Percentiles rank a stretch among this genome's conserved stretches.
Evolutionary conservation across 116 monocot species (phyloP).

Genomic region (Zostera marina): DNA sequence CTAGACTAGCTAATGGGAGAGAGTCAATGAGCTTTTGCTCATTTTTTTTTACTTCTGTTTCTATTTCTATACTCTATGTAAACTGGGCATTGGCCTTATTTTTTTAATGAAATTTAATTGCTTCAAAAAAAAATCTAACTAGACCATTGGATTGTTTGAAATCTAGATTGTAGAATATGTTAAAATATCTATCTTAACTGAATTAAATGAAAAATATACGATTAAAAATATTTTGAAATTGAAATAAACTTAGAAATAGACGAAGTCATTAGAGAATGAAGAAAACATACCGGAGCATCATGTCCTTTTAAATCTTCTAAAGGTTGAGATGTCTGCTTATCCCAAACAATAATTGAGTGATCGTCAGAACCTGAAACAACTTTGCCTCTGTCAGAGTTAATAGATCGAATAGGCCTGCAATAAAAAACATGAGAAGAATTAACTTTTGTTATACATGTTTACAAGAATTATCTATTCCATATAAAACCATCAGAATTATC

Average conservation of each 20-base stretch:
- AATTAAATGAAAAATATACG: neutral
- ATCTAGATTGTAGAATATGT: too few relatives aligned
- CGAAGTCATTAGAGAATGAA: neutral
- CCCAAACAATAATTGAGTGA: slow-evolving; percentile 94
- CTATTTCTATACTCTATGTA: too few relatives aligned
- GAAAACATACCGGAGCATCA: slow-evolving; percentile 48
- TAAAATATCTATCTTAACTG: too few relatives aligned
- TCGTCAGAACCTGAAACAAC: slow-evolving; percentile 97
- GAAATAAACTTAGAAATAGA: neutral
- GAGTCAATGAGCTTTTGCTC: too few relatives aligned
- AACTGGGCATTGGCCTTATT: too few relatives aligned
- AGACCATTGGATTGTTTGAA: too few relatives aligned
- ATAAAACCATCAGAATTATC: neutral
- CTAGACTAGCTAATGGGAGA: too few relatives aligned
- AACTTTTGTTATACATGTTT: too few relatives aligned
- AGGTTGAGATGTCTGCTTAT: slow-evolving; percentile 80
- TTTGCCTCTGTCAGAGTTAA: slow-evolving; percentile 84
- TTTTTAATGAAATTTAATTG: too few relatives aligned
- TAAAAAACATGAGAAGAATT: slow-evolving; percentile 1
- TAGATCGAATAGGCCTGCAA: slow-evolving; percentile 73
- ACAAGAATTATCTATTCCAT: neutral
- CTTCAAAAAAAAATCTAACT: too few relatives aligned
- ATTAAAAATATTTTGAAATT: neutral
- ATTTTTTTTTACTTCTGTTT: too few relatives aligned
- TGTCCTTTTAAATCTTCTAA: slow-evolving; percentile 96